Base-by-base conservation (phyloP, 2,329 filamentous ascomycete genomes). In the Alternaria novae-zelandiae region DNA sequence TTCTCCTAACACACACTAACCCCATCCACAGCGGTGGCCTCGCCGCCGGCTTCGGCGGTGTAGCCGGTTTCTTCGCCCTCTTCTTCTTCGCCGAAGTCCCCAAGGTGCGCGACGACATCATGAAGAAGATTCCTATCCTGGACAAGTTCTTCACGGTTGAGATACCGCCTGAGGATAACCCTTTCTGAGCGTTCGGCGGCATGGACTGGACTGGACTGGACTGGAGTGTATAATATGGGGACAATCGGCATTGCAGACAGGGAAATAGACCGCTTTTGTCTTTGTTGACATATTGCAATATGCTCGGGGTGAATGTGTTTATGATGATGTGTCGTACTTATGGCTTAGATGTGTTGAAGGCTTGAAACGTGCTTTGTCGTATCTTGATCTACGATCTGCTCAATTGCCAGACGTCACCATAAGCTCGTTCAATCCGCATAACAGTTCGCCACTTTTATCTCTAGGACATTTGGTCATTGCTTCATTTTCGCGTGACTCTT, bases 41-140 rank as follows among this genome's bases (percentile, higher is more conserved):
- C 54, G 85, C 83, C 47, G 84, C 80, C 57, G 82, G 82, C 50
- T 89, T 89, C 79, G 88, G 86, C 68, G 85, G 83, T 66, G 82
- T 84, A 50, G 83, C 85, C 45, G 88, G 86, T 67, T 81, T 87
- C 75, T 87, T 87, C 79, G 86, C 86, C 41, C 76, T 90, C 70
- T 89, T 87, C 82, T 88, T 90, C 84, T 87, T 90, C 81, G 86
- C 86, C 71, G 88, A 89, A 71, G 83, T 90, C 25, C 88, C 88
- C 63, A 85, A 84, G 74, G 86, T 90, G 49, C 83, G 87, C 75
- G 83, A 86, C 71, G 88, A 90, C 75, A 87, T 90, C 69, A 82
- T 89, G 77, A 83, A 85, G 79, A 86, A 88, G 80, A 73, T 89
- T 25, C 88, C 88, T 7, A 77, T 89, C 69, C 80, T 90, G 54